Percentiles rank a stretch among this genome's conserved stretches.
Conservation (phyloP, 257 asterid genomes). For the Forsythia suspensa region DNA sequence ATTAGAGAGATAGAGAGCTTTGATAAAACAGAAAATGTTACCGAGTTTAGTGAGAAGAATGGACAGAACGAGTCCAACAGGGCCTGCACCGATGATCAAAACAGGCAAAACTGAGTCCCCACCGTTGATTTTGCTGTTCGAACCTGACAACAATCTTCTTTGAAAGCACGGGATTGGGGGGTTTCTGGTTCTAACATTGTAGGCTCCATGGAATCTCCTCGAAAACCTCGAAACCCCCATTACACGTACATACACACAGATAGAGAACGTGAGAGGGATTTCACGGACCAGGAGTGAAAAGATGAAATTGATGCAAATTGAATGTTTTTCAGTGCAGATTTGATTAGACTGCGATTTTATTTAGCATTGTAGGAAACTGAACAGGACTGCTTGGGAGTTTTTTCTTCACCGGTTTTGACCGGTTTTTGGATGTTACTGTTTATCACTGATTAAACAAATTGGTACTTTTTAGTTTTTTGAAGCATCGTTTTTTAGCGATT, state of each 20-base stretch:
- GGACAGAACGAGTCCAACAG: constrained; percentile 88
- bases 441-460: no score
- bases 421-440: no score
- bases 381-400: no score
- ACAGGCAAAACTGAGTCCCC: constrained; percentile 63
- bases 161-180: constrained; percentile 22
- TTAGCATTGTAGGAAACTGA: no score
- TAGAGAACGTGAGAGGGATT: background rate
- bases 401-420: no score
- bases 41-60: constrained; percentile 84
- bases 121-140: constrained; percentile 16
- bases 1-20: background rate
- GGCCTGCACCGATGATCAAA: constrained; percentile 93
- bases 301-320: no score
- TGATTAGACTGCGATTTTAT: no score
- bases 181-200: constrained; percentile 21
- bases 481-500: no score
- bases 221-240: constrained; percentile 50
- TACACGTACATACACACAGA: background rate
- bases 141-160: constrained; percentile 43
- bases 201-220: constrained; percentile 33
- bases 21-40: constrained; percentile 15
- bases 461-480: no score
- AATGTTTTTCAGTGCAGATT: no score
- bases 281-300: background rate